Percentiles rank a stretch among this genome's conserved stretches.
phyloP scores from a whole-genome alignment of 1,284 basidiomycete genomes.

The Wolfiporia cocos region DNA sequence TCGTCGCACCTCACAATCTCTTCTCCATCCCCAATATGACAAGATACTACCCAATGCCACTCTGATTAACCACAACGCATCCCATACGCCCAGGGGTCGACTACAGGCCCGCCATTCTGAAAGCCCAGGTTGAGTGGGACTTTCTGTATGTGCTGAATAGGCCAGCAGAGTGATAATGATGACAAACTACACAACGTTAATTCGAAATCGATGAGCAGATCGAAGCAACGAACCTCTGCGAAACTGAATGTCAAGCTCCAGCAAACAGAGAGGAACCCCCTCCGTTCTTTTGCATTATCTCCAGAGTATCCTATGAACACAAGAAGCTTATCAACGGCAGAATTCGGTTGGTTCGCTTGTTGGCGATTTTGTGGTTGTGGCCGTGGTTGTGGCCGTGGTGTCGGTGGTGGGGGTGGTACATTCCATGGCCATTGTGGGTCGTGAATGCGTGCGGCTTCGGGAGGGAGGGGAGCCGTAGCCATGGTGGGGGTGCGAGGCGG shows the following conservation, averaged over 20 bases:
- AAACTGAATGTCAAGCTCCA: constrained; percentile 50
- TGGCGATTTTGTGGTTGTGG: neutral
- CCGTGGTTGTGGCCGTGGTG: neutral
- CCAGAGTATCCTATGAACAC: constrained; percentile 52
- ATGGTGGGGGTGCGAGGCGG: too few species aligned
- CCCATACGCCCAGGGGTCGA: constrained; percentile 66
- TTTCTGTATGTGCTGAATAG: constrained; percentile 42
- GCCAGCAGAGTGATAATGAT: constrained; percentile 49
- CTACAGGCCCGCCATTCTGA: constrained; percentile 65
- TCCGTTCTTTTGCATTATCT: constrained; percentile 47
- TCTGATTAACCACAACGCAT: constrained; percentile 60
- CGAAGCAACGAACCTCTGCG: constrained; percentile 45
- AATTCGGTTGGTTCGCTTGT: neutral
- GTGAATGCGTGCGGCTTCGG: neutral
- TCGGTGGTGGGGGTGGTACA: neutral
- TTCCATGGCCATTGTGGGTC: neutral
- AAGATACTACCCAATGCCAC: constrained; percentile 45
- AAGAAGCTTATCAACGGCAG: constrained; percentile 1
- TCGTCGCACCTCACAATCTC: too few species aligned
- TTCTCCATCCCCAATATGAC: constrained; percentile 54
- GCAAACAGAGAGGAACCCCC: constrained; percentile 49
- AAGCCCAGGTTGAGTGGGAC: constrained; percentile 35
- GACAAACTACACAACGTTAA: constrained; percentile 20
- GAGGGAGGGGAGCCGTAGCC: too few species aligned
- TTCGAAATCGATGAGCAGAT: neutral